Evolutionary conservation across 495 filamentous ascomycete species (phyloP), one percentile per base, ranked within the genome.

Genomic region (Trichocladium antarcticum): DNA sequence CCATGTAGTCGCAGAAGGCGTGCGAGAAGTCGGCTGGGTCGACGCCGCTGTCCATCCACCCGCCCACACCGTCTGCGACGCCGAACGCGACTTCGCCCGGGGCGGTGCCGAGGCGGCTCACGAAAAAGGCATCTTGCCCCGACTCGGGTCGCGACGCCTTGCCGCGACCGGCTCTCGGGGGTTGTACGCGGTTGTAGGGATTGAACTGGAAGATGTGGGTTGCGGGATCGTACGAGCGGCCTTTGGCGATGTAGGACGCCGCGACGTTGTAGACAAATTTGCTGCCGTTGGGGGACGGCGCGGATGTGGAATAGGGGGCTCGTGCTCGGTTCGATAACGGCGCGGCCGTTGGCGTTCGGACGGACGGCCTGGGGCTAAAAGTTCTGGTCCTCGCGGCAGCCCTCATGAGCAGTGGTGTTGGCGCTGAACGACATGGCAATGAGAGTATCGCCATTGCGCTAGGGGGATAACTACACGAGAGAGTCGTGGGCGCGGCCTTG

Each of bases 11-110:
- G 69, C 92, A 96, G 31, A 99, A 73, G n/a, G 82, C 84, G 64
- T 97, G 93, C 1, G 90, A 88, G 65, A 99, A 96, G 63, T 96
- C 84, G 9, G 88, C 87, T 15, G 93, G 87, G 58, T 99, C 90
- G 37, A 98, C 80, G 21, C 87, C 87, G 34, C 80, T 85, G 53
- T 95, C 86, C 37, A 80, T 76, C 87, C 92, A 99, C 36, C 92
- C 92, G 19, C 92, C 92, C 2, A 99, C 92, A 8, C 92, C 92
- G 60, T 97, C 92, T 40, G 89, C 85, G 16, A 99, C 80, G 5
- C 87, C 92, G 54, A 97, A 80, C 0, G 90, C 89, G 29, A 82
- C 69, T 38, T 71, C 68, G 21, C 66, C 67, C 12, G 66, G 77
- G 42, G 67, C 74, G 37, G 82, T 79, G 34, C 69, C 71, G 24